Evolutionary conservation across 139 green algal species (phyloP), one percentile per base, ranked within the genome.

Genomic region (Chlamydomonas sp.): DNA sequence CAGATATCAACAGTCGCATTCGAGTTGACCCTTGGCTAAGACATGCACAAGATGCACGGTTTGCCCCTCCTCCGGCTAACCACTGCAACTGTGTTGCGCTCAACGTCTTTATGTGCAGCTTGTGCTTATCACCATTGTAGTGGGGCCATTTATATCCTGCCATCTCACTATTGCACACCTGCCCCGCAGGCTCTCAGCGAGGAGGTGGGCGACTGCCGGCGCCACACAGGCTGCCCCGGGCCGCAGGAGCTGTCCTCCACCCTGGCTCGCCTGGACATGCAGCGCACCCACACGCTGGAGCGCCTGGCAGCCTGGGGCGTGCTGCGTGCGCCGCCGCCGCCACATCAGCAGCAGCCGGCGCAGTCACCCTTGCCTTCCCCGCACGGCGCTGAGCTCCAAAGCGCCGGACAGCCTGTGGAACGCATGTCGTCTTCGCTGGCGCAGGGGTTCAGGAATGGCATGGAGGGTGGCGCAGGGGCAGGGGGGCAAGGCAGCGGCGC

Each of bases 191-290:
- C 87, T 1, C 63, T 92, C 57, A 0, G 18, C 3, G 58, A 74
- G 0, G 89, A 92, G 2, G 72, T 89, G 63, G 84, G 85, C 49
- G 84, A 92, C 79, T 92, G 89, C 84, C 67, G 74, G 18, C 77
- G 79, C 17, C 89, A 92, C 84, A 17, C 5, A 0, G 69, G 80
- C 84, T 85, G 77, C 64, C 89, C 89, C 0, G 89, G 89, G 0
- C 89, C 89, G 17, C 9, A 66, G 9, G 84, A 89, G 64, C 84
- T 92, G 73, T 78, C 83, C 10, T 88, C 84, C 66, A 84, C 89
- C 1, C 78, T 83, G 63, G 14, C 74, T 16, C 78, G 89, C 62
- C 64, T 92, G 6, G 8, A 80, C 17, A 49, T 9, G 49, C 84
- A 88, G 74, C 75, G 75, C 0, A 2, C 8, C 2, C 84, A 88